Conservation (phyloP, 768 basidiomycete species). For the Rhodotorula kratochvilovae region DNA sequence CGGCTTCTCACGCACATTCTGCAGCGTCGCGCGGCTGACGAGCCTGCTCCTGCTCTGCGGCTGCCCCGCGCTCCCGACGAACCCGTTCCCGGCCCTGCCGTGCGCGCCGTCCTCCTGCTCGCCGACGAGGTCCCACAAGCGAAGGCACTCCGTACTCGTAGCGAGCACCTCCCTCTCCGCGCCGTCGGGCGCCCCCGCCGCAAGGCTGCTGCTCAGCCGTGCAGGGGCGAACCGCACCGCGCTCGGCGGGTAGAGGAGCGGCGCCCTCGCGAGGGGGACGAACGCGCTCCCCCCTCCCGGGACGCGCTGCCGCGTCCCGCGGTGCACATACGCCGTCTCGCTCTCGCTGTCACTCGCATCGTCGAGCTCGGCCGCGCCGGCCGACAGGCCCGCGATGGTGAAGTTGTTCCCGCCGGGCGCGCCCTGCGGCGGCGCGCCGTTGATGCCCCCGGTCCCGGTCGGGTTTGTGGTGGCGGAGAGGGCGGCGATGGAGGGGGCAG, state of each 20-base stretch:
- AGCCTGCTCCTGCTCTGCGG: conserved; percentile 12
- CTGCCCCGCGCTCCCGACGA: conserved; percentile 5
- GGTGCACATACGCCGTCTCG: conserved; percentile 4
- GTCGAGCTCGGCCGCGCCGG: conserved; percentile 62
- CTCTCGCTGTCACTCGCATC: conserved; percentile 70
- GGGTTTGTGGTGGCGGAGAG: conserved; percentile 30
- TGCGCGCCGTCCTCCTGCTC: conserved; percentile 49
- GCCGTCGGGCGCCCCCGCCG: conserved; percentile 32
- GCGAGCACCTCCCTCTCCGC: conserved; percentile 70
- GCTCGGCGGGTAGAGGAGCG: conserved; percentile 89
- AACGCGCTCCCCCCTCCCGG: conserved; percentile 63
- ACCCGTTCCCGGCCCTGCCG: conserved; percentile 28
- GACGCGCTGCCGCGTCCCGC: conserved; percentile 14
- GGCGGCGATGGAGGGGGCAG: conserved; percentile 25
- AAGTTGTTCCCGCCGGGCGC: conserved; percentile 60
- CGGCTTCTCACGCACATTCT: conserved; percentile 12
- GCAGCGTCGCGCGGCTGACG: conserved; percentile 31
- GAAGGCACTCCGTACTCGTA: conserved; percentile 85
- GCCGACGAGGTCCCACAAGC: conserved; percentile 81
- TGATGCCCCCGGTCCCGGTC: neutral
- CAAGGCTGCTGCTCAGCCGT: conserved; percentile 17
- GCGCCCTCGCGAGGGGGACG: conserved; percentile 72
- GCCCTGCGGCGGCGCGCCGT: neutral
- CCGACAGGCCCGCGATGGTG: conserved; percentile 70
- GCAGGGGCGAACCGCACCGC: conserved; percentile 87